Evolutionary conservation across 352 stramenopile species (phyloP), one percentile per base, ranked within the genome.

Genomic region (Pythium grandisporangium): DNA sequence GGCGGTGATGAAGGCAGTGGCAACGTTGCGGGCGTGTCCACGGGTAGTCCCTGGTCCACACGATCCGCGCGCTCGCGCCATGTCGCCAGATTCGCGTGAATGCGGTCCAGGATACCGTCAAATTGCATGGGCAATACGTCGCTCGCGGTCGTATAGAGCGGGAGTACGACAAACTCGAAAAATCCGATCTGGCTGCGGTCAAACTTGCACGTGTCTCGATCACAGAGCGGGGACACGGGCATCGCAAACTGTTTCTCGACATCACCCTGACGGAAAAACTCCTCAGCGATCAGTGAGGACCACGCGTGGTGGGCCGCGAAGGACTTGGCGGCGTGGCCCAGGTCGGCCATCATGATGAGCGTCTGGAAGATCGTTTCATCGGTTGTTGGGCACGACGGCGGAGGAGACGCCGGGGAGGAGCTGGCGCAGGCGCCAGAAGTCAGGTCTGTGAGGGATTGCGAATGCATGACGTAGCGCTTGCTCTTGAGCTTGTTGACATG

Each of bases 401-500:
- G 43, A 2, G 48, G 25, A n/a, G 45, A 21, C 10, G 51, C 22
- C 19, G 29, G n/a, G 3, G 27, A 42, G 25, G 38, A 13, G 1
- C 12, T 11, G 12, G 14, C 29, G 20, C 42, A 42, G 1, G 32
- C 33, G 17, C 49, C 22, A 22, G 8, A 22, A 30, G 26, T 38
- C 35, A 58, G 63, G 36, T 54, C 64, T 3, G 30, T 59, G n/a
- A 63, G 66, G 7, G 52, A 48, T 14, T 51, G 37, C 20, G 58
- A 48, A 24, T 70, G 56, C 25, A 74, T 29, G 5, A 34, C 44
- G 1, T 53, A 84, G 6, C 66, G 46, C 45, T 84, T 83, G 58
- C 70, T 86, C 47, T 84, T 90, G 43, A 94, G 63, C 8, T 70
- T 62, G 34, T 70, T 85, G 11, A 93, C 63, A 37, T 84, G 72